Base-by-base conservation (phyloP, 1,139 yeast species). In the Diutina pseudorugosa region DNA sequence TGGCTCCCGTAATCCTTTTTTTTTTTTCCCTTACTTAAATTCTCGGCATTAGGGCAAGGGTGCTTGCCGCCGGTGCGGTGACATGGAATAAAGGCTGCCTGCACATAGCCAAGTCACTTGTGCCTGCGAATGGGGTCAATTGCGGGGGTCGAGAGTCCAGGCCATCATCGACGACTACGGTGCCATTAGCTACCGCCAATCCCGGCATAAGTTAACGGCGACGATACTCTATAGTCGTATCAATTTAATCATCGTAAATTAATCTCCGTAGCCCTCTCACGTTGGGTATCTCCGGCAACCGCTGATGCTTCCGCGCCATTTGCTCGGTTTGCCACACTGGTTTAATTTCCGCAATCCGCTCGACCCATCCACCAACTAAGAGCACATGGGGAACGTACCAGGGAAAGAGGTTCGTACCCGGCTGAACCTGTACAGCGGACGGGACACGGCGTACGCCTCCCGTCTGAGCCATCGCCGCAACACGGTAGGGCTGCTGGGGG, bases 351-450 rank as follows among this genome's bases (percentile, higher is more conserved):
- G 36, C 36, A 30, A 30, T 30, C 36, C 36, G 36, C 36, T 30
- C 36, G 12, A 30, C 36, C n/a, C 42, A 40, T n/a, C 9, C 42
- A 40, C 19, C 42, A n/a, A 33, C 51, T 27, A n/a, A n/a, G n/a
- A 30, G 36, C 36, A 30, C 51, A 80, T 80, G 85, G 85, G 85
- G 48, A 80, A 80, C 69, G 82, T 78, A 41, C 83, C 84, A 51
- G 71, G 81, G 2, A 79, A 78, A 61, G 78, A 79, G 60, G 72
- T 73, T 21, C 62, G 72, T 56, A 61, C 68, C 55, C 57, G 73
- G 57, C 61, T 68, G 27, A 45, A 45, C 41, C 50, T 48, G 52
- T 57, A 25, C 50, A 21, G 47, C 50, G 20, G 48, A 33, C 52
- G 55, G 16, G 52, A 52, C 36, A 42, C 51, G 41, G 36, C 21